phyloP scores from a whole-genome alignment of 495 filamentous ascomycete species.

The Cercophora newfieldiana region DNA sequence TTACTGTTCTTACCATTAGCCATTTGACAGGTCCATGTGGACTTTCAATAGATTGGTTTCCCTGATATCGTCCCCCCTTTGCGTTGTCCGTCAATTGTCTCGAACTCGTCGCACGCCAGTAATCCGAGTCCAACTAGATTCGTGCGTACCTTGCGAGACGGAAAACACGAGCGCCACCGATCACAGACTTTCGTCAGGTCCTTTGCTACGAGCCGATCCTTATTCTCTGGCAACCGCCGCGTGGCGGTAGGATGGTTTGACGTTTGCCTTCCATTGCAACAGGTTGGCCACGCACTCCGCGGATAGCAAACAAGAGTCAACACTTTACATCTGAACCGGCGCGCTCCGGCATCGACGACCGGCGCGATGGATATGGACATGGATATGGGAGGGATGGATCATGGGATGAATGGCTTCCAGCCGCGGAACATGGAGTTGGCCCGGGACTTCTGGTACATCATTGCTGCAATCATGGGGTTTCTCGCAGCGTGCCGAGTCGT shows the following conservation, averaged over 20 bases:
- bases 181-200: background rate
- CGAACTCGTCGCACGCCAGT: background rate
- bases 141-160: background rate
- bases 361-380: conserved; percentile 36
- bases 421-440: conserved; percentile 44
- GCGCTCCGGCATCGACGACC: conserved; percentile 1
- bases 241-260: background rate
- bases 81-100: background rate
- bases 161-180: background rate
- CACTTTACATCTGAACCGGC: background rate
- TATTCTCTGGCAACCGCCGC: background rate
- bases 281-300: background rate
- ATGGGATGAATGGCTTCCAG: conserved; percentile 37
- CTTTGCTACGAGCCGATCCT: background rate
- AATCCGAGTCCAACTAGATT: background rate
- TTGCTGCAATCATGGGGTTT: conserved; percentile 43
- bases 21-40: background rate
- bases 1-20: background rate
- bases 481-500: conserved; percentile 39
- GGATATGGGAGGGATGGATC: conserved; percentile 34
- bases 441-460: conserved; percentile 52
- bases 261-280: background rate
- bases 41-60: background rate
- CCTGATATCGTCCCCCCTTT: background rate
- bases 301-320: background rate